Base-by-base conservation (phyloP, 108 stramenopile genomes). In the Mediolabrus comicus region DNA sequence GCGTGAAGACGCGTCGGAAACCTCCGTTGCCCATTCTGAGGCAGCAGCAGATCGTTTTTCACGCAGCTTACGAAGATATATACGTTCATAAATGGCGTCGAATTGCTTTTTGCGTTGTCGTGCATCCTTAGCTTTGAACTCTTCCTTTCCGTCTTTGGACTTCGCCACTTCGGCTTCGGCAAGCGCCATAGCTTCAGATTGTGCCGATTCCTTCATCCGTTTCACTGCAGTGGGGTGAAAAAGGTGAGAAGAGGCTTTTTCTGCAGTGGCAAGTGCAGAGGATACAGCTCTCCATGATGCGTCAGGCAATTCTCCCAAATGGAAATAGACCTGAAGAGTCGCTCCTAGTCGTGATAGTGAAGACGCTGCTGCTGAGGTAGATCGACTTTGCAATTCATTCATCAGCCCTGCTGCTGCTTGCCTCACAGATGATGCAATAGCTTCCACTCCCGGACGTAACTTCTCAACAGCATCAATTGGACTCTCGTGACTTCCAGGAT, bases 281-380 rank as follows among this genome's bases (percentile, higher is more conserved):
- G 75, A 49, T 2, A 94, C 87, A 7, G 87, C 90, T 51, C 71
- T 83, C 92, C 92, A 94, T 19, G 88, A 74, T 2, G 92, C 92
- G 56, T 84, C 69, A 29, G 88, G 88, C 13, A 94, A 70, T 70
- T 94, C 92, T 4, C 90, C 88, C 25, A 94, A 56, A 68, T 91
- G 90, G 65, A 71, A 94, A 59, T 94, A 94, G 4, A 94, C 92
- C 73, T 94, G 92, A 12, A 94, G 72, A 16, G 90, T 94, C 1
- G 86, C 85, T 30, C 92, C 92, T 53, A 94, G 65, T 33, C 72
- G 70, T 34, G 63, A 84, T 31, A 53, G 79, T 31, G 63, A 77
- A 46, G 46, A 58, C 2, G 77, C 62, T 28, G 79, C 76, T 22
- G 36, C 70, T 4, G 72, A 74, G 2, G 73, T 53, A 31, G 77